Base-by-base conservation (phyloP, 352 stramenopile species). In the Phytophthora ramorum region DNA sequence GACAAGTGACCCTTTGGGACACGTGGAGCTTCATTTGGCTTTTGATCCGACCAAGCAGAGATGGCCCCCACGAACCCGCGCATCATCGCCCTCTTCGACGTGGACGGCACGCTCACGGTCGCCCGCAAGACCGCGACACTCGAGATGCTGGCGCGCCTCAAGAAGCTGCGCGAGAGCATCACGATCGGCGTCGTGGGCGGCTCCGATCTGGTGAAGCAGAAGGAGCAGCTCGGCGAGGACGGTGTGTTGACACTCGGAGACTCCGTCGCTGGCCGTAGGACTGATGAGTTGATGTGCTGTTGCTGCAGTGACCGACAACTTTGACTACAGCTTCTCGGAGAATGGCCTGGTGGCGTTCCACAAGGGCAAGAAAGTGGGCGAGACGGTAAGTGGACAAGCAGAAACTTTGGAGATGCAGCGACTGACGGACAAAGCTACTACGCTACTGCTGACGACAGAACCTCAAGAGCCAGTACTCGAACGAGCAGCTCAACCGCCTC, bases 251-350 rank as follows among this genome's bases (percentile, higher is more conserved):
- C n/a, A 1, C 16, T 19, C 5, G 37, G 37, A 44, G n/a, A n/a
- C 34, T 7, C 22, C 45, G 34, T 7, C 51, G 40, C 16, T 43
- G 60, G 8, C 30, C 66, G 35, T 2, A 19, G 10, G 5, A 35
- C 8, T 58, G 20, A 54, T 7, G 16, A 24, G 22, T 24, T 32
- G 24, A 60, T 14, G n/a, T 32, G 20, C n/a, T 28, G 43, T 7
- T 32, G 19, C n/a, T 67, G 49, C 64, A 96, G 90, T 99, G 45
- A 83, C 88, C n/a, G 70, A 95, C 48, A 81, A 98, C 22, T 99
- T 99, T 71, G 97, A 99, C 71, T 99, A 98, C 85, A 99, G 97
- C 83, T 99, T 99, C 77, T 98, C 92, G 24, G 97, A 99, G 80
- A 99, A 99, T 79, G 98, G 98, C 20, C 87, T 99, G 17, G 95